These are phyloP conservation scores for Suillus discolor DNA, from an alignment of 768 basidiomycete species.

Conservation along the genomic window DNA sequence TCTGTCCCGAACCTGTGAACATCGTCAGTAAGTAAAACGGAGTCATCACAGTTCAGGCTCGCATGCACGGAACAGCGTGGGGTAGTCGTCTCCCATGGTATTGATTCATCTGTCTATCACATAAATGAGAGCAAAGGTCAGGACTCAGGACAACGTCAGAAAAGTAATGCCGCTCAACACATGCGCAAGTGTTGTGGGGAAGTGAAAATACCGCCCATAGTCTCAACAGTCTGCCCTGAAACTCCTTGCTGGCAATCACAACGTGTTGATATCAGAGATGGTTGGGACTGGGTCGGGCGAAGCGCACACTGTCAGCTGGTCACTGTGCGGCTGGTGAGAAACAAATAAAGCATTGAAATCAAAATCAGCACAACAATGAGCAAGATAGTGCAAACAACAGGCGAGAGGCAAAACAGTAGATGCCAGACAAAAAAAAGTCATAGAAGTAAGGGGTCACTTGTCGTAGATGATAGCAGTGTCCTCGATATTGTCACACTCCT, in stretches of 20 bases:
- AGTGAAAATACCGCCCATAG: too few relatives aligned
- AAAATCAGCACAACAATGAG: not conserved
- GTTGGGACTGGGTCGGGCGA: too few relatives aligned
- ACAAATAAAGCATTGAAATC: not conserved
- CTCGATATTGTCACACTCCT: too few relatives aligned
- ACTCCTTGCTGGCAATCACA: not conserved
- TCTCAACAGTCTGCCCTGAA: conserved; percentile 45
- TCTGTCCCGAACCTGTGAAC: conserved; percentile 85
- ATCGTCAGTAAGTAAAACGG: conserved; percentile 12
- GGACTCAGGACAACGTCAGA: not conserved
- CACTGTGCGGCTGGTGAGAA: too few relatives aligned
- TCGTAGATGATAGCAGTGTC: too few relatives aligned
- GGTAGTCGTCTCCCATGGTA: conserved; percentile 76
- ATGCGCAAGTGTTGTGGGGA: too few relatives aligned
- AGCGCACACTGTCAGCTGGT: not conserved
- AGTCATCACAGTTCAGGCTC: not conserved
- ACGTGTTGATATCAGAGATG: not conserved
- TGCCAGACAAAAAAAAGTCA: not conserved
- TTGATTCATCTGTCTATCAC: not conserved
- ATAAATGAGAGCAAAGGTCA: not conserved
- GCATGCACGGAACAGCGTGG: conserved; percentile 76
- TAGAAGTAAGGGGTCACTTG: too few relatives aligned
- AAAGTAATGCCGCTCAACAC: not conserved
- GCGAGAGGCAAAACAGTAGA: not conserved
- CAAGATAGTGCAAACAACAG: not conserved